A percentile compares a stretch with the other conserved stretches of the same genome.
Conservation (phyloP, 2,329 filamentous ascomycete species). For the Camillea tinctor region DNA sequence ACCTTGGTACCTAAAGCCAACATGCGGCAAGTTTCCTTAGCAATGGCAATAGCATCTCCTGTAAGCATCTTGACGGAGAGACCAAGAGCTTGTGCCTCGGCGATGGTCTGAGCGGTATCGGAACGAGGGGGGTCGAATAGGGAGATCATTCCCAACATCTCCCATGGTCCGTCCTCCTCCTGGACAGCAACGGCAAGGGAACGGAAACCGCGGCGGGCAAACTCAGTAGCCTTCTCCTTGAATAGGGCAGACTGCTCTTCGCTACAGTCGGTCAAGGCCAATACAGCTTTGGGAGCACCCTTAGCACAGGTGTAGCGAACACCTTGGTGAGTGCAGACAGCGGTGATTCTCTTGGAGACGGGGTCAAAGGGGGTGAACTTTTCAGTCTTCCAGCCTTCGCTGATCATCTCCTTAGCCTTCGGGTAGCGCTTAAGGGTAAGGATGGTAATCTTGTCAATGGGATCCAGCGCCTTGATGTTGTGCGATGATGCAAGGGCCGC, state of each 20-base stretch:
- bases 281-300: conserved; percentile 70
- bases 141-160: conserved; percentile 70
- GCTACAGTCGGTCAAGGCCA: conserved; percentile 64
- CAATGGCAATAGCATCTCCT: conserved; percentile 72
- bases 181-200: conserved; percentile 72
- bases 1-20: conserved; percentile 71
- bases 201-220: conserved; percentile 73
- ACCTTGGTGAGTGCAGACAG: conserved; percentile 64
- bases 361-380: conserved; percentile 78
- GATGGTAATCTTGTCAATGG: conserved; percentile 73
- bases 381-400: conserved; percentile 72
- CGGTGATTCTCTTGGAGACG: conserved; percentile 74
- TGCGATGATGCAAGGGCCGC: conserved; percentile 70
- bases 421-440: conserved; percentile 70
- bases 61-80: conserved; percentile 75
- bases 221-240: conserved; percentile 68
- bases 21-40: conserved; percentile 76
- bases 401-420: conserved; percentile 70
- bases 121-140: conserved; percentile 75
- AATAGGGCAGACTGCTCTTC: conserved; percentile 63
- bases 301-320: conserved; percentile 69
- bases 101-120: conserved; percentile 70
- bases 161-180: conserved; percentile 70
- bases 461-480: conserved; percentile 73
- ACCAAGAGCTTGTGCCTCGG: conserved; percentile 71